Evolutionary conservation across 352 stramenopile species (phyloP).

Genomic region (Globisporangium splendens): DNA sequence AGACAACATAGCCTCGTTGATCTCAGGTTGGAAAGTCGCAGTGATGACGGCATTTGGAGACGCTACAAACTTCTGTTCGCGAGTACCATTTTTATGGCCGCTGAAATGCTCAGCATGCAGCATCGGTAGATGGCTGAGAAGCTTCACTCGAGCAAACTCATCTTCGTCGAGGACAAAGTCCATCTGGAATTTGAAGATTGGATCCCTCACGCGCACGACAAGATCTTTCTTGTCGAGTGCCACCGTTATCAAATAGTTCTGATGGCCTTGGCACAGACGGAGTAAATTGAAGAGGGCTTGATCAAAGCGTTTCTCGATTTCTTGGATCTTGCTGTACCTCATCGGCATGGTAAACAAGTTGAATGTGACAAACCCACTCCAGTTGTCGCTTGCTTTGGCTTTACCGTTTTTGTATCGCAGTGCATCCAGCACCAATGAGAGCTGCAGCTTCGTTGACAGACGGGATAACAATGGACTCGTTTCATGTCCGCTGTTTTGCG

Average conservation of each 20-base stretch:
- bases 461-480: conserved; percentile 10
- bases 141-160: conserved; percentile 40
- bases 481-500: not conserved
- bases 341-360: conserved; percentile 48
- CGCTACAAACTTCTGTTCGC: conserved; percentile 24
- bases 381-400: conserved; percentile 16
- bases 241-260: conserved; percentile 44
- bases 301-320: conserved; percentile 45
- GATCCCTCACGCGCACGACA: conserved; percentile 43
- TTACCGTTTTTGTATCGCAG: conserved; percentile 28
- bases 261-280: conserved; percentile 34
- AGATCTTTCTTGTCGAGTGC: conserved; percentile 27
- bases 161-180: conserved; percentile 44
- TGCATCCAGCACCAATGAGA: conserved; percentile 42
- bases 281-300: conserved; percentile 39
- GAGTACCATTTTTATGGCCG: conserved; percentile 8
- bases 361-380: conserved; percentile 22
- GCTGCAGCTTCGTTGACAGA: conserved; percentile 31
- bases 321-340: conserved; percentile 35
- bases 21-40: conserved; percentile 22
- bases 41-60: conserved; percentile 38
- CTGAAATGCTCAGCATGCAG: not conserved
- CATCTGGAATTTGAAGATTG: conserved; percentile 52
- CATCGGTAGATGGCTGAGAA: conserved; percentile 17
- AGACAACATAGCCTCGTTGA: conserved; percentile 30